Evolutionary conservation across 768 basidiomycete genomes (phyloP).

Genomic region (Russula sp.): DNA sequence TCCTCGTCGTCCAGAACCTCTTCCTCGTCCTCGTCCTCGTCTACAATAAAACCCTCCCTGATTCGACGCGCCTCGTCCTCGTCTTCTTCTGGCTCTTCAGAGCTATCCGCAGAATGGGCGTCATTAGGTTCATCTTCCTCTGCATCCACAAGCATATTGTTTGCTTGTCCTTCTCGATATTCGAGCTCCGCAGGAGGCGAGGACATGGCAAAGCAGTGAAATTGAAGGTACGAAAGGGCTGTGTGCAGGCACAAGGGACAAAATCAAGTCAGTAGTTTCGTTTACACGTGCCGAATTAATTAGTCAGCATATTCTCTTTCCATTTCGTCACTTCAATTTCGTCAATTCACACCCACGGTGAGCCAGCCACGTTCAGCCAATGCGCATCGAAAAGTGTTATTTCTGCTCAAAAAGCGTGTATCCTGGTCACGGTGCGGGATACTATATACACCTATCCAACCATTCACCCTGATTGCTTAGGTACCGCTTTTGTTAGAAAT

Average conservation of each 20-base stretch:
- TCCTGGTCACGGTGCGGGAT: constrained; percentile 77
- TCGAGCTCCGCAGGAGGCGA: constrained; percentile 37
- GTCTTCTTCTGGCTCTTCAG: constrained; percentile 86
- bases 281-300: constrained; percentile 5
- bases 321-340: not conserved
- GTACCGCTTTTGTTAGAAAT: constrained; percentile 94
- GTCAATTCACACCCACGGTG: not conserved
- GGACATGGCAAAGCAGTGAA: constrained; percentile 40
- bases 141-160: constrained; percentile 50
- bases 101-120: constrained; percentile 68
- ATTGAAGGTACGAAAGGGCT: constrained; percentile 1
- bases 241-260: not conserved
- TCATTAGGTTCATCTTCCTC: constrained; percentile 46
- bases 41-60: constrained; percentile 87
- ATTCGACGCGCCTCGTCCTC: constrained; percentile 78
- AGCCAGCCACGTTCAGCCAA: constrained; percentile 26
- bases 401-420: constrained; percentile 97
- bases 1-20: constrained; percentile 56
- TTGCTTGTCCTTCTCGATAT: constrained; percentile 39
- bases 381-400: constrained; percentile 98
- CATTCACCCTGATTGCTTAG: constrained; percentile 32
- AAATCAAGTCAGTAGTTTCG: not conserved
- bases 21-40: constrained; percentile 82
- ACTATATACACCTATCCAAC: not conserved
- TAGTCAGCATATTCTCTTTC: constrained; percentile 7